Base-by-base conservation (phyloP, 31 red algal genomes). In the Odonthalia washingtoniensis region DNA sequence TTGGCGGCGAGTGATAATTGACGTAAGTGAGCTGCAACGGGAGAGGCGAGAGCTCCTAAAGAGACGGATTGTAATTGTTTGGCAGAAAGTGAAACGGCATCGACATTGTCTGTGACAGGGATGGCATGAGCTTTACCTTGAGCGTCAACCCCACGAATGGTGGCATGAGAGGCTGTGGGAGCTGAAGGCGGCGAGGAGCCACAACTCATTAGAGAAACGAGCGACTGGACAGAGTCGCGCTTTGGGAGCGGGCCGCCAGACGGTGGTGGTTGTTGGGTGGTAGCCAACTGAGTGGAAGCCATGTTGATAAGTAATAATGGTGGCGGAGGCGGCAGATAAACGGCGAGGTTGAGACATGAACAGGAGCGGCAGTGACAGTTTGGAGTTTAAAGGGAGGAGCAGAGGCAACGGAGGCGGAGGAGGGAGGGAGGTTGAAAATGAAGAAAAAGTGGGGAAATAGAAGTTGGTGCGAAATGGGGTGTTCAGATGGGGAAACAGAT, bases 1-100 rank as follows among this genome's bases (percentile, higher is more conserved):
- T 95, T 95, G 5, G 94, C 94, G 28, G 94, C 89, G n/a, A 95
- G 81, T 3, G 94, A 91, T 27, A 95, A 21, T 64, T 91, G 83
- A 35, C 83, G 66, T 16, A 90, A 44, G 9, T 6, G 35, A 21
- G 49, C 9, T 57, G 49, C 49, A 69, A 60, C 36, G 36, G 66
- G 36, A 24, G 89, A 70, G 0, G 46, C 53, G 21, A 90, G 76
- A 14, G 83, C 75, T 39, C 40, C 45, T 40, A 95, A 83, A 5
- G 82, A 46, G 40, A 90, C 66, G 27, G 83, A 87, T 18, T 78
- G 70, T 34, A 94, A 81, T 5, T 76, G 61, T 18, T 81, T 73
- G 49, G 85, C 92, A 5, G 93, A 95, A 18, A 95, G 75, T 33
- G 93, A 88, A 40, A 93, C 72, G 44, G 62, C 81, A 40, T 84